Base-by-base conservation (phyloP, 176 grass and related monocot species). In the Microstegium vimineum region DNA sequence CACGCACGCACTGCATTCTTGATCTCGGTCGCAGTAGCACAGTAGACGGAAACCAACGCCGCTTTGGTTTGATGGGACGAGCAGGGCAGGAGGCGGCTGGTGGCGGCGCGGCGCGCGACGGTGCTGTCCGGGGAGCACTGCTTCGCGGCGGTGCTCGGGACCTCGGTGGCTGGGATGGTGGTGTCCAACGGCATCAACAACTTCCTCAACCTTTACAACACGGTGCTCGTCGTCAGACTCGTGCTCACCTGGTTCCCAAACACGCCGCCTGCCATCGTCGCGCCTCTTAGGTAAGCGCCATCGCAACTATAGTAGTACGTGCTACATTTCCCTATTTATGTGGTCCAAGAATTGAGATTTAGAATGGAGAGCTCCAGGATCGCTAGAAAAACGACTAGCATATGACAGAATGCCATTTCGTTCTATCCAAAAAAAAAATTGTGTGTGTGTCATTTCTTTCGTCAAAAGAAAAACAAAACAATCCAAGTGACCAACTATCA, bases 211-310 rank as follows among this genome's bases (percentile, higher is more conserved):
- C 76, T 98, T 45, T 98, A 98, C 91, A 98, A 95, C 81, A 94
- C 89, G 38, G 76, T 98, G 74, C 90, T 98, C 54, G 69, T 98
- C 56, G 80, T 91, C 65, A 93, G 96, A 85, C 88, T 98, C 36
- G 89, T 98, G 52, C 93, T 98, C 74, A 98, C 96, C 61, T 98
- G 96, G 96, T 98, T 98, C 74, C 96, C 96, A 59, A 98, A 90
- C 83, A 89, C 96, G 41, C 96, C 96, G 26, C 93, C 92, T 1
- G 92, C 81, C 82, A 95, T 98, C 35, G 92, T 98, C 75, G 90
- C 79, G 61, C 96, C 96, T 31, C 93, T 98, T 62, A 98, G 96
- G 96, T 95, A 88, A 37, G 26, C 41, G 27, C 25, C 62, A 36
- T 51, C 28, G 17, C 46, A 41, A n/a, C 33, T 68, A 40, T 0